Conservation (phyloP, 1,284 basidiomycete genomes). For the Caloboletus firmus region DNA sequence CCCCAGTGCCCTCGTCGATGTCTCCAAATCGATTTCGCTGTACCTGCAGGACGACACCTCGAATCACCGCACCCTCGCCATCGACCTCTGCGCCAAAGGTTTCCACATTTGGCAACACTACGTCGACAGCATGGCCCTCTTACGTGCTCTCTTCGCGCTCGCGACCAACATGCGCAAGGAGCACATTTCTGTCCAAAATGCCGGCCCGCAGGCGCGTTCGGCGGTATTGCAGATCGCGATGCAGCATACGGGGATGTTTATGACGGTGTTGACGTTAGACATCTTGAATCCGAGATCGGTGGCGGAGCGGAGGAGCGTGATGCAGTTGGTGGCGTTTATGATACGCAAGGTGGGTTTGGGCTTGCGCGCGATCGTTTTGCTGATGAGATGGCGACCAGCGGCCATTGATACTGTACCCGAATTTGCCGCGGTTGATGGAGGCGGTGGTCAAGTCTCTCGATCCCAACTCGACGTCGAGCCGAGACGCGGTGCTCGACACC, state of each 20-base stretch:
- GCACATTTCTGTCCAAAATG: conserved; percentile 58
- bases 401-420: conserved; percentile 83
- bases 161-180: conserved; percentile 76
- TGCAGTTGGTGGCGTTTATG: conserved; percentile 93
- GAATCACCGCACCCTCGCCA: conserved; percentile 69
- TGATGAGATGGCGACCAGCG: conserved; percentile 47
- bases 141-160: conserved; percentile 83
- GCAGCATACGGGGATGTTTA: conserved; percentile 86
- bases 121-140: conserved; percentile 86
- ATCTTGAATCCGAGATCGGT: conserved; percentile 80
- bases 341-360: conserved; percentile 73
- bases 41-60: conserved; percentile 76
- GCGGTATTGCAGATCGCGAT: conserved; percentile 86
- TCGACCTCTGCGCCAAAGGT: conserved; percentile 87
- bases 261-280: conserved; percentile 91
- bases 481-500: conserved; percentile 86
- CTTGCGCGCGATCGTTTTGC: not conserved
- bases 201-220: conserved; percentile 67
- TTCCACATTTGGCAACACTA: conserved; percentile 96
- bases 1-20: conserved; percentile 73
- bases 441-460: conserved; percentile 97
- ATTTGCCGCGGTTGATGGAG: conserved; percentile 86
- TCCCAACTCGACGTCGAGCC: conserved; percentile 79
- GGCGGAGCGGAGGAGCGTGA: conserved; percentile 83
- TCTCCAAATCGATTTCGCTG: conserved; percentile 77